Conservation (phyloP, 306 rosid genomes). For the Luffa aegyptiaca region DNA sequence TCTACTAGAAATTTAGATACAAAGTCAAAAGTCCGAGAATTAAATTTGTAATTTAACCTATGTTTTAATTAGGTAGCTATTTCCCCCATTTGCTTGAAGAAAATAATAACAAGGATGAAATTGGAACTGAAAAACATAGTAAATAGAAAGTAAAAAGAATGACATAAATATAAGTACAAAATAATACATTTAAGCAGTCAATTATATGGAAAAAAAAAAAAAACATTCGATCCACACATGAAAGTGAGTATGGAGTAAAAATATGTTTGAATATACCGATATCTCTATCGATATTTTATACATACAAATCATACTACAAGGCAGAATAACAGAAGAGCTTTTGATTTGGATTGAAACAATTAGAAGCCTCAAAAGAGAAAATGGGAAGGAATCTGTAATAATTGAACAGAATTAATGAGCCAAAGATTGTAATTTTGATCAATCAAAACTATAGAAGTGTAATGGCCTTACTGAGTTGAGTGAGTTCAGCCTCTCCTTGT, state of each 20-base stretch:
- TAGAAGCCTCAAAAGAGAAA: not conserved
- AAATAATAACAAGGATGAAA: not conserved
- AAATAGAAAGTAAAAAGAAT: not conserved
- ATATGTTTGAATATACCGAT: not conserved
- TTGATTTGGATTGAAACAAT: not conserved
- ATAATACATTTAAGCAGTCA: not conserved
- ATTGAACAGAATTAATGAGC: not conserved
- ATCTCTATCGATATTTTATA: not conserved
- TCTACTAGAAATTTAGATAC: too few relatives aligned
- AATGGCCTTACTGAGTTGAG: not conserved
- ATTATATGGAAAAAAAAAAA: not conserved
- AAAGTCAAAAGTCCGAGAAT: too few relatives aligned
- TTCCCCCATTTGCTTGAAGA: too few relatives aligned
- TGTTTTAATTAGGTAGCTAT: too few relatives aligned
- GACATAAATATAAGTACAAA: not conserved
- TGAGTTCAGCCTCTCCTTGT: not conserved
- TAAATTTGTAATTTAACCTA: too few relatives aligned
- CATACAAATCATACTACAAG: not conserved
- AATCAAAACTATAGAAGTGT: not conserved
- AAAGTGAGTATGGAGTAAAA: not conserved
- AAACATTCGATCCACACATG: not conserved
- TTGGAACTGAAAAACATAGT: not conserved
- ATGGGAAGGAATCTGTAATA: not conserved
- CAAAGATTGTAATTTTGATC: not conserved
- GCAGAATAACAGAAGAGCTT: not conserved